A percentile compares a stretch with the other conserved stretches of the same genome.
Conservation (phyloP, 805 yeast species). For the Cyberlindnera euphorbiiphila region DNA sequence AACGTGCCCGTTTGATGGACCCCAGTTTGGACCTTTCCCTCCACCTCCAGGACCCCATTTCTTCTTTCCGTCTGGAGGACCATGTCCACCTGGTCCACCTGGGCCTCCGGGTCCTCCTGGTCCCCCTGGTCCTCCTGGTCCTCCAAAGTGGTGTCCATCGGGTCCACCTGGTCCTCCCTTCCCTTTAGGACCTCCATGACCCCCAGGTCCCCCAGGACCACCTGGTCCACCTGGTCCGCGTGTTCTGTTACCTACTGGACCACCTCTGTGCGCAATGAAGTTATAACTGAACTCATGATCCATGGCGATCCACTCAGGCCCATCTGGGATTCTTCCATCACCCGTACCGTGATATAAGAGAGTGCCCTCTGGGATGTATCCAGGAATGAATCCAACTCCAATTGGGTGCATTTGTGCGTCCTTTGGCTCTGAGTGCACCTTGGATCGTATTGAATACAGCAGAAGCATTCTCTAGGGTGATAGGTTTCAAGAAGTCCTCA, state of each 20-base stretch:
- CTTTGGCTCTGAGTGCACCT: constrained; percentile 49
- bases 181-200: too few relatives aligned
- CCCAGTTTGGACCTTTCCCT: constrained; percentile 3
- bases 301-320: constrained; percentile 62
- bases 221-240: too few relatives aligned
- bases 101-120: too few relatives aligned
- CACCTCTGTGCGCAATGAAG: constrained; percentile 35
- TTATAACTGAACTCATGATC: constrained; percentile 57
- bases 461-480: constrained; percentile 45
- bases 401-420: constrained; percentile 50
- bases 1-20: constrained; percentile 11
- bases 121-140: too few relatives aligned
- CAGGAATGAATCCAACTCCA: constrained; percentile 58
- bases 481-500: constrained; percentile 7
- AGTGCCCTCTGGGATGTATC: constrained; percentile 56
- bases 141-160: too few relatives aligned
- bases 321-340: constrained; percentile 38
- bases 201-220: too few relatives aligned
- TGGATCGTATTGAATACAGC: constrained; percentile 53
- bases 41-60: not conserved
- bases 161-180: too few relatives aligned
- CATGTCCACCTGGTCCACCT: constrained; percentile 2
- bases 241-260: constrained; percentile 12
- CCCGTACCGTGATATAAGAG: constrained; percentile 50
- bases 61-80: not conserved